phyloP scores from a whole-genome alignment of 1,284 basidiomycete genomes.

The Ustilago hordei region DNA sequence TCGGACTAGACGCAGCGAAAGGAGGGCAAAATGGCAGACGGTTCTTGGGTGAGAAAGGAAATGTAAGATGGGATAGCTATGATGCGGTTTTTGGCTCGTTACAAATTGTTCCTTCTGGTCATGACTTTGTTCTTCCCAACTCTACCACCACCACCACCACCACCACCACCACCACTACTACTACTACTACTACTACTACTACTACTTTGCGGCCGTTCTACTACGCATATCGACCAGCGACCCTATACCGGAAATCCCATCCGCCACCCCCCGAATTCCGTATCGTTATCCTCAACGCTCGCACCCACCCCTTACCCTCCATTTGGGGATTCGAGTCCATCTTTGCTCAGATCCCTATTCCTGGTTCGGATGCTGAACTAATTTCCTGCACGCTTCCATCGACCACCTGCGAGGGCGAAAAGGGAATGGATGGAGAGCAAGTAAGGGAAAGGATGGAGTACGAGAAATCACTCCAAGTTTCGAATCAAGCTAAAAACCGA shows the following conservation, averaged over 20 bases:
- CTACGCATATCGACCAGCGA: slow-evolving; percentile 90
- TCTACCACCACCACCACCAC: slow-evolving; percentile 4
- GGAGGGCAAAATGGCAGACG: slow-evolving; percentile 21
- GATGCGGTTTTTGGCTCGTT: slow-evolving; percentile 70
- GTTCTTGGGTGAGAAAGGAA: slow-evolving; percentile 24
- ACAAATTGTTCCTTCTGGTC: slow-evolving; percentile 80
- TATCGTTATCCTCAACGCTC: slow-evolving; percentile 76
- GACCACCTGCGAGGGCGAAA: neutral
- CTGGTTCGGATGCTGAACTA: slow-evolving; percentile 37
- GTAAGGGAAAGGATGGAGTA: slow-evolving; percentile 37
- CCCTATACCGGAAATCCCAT: slow-evolving; percentile 82
- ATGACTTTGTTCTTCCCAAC: slow-evolving; percentile 69
- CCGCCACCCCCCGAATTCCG: slow-evolving; percentile 88
- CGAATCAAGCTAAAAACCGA: slow-evolving; percentile 49
- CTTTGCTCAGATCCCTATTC: slow-evolving; percentile 60
- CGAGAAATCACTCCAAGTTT: slow-evolving; percentile 41
- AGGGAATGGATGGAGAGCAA: slow-evolving; percentile 24
- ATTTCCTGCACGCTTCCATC: slow-evolving; percentile 5
- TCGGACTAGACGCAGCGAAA: slow-evolving; percentile 3
- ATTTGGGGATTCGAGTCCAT: slow-evolving; percentile 53
- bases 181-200: no score
- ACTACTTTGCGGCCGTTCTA: slow-evolving; percentile 76
- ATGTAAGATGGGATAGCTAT: slow-evolving; percentile 36
- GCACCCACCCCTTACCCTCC: slow-evolving; percentile 41
- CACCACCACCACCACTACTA: no score